phyloP scores from a whole-genome alignment of 805 yeast genomes.

The Wickerhamomyces tratensis region DNA sequence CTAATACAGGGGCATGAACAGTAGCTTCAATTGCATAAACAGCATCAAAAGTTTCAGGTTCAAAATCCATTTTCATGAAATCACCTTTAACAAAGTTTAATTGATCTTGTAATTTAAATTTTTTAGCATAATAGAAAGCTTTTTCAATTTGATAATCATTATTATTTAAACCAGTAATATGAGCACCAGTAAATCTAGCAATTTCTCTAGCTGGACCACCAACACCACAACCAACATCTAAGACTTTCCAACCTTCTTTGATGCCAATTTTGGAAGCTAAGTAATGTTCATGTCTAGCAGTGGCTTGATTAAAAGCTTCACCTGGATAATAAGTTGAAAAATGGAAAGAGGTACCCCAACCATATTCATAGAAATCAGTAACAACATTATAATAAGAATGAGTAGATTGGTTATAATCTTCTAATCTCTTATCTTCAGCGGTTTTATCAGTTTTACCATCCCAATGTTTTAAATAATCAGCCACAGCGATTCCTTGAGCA shows the following conservation, averaged over 20 bases:
- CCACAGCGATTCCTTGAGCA: constrained; percentile 76
- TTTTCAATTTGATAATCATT: constrained; percentile 95
- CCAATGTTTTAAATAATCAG: constrained; percentile 95
- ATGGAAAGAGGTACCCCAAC: constrained; percentile 99
- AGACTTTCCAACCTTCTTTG: constrained; percentile 70
- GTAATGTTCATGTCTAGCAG: constrained; percentile 96
- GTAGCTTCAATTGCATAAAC: constrained; percentile 99
- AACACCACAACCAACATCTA: constrained; percentile 99
- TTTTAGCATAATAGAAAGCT: constrained; percentile 73
- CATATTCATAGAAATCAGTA: constrained; percentile 97
- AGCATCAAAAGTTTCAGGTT: constrained; percentile 83
- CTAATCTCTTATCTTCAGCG: constrained; percentile 64
- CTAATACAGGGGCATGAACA: constrained; percentile 93
- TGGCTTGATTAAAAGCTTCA: constrained; percentile 88
- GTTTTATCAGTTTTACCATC: constrained; percentile 75
- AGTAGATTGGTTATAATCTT: constrained; percentile 84
- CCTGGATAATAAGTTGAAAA: constrained; percentile 90
- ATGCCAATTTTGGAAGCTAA: constrained; percentile 82
- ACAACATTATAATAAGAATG: constrained; percentile 95
- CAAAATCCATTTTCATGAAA: constrained; percentile 98
- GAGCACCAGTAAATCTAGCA: constrained; percentile 79
- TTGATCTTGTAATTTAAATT: constrained; percentile 57
- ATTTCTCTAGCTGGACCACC: constrained; percentile 99
- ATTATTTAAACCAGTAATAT: constrained; percentile 86
- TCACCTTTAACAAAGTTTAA: constrained; percentile 90